Evolutionary conservation across 148 eudicot species (phyloP).

Genomic region (Vaccinium corymbosum): DNA sequence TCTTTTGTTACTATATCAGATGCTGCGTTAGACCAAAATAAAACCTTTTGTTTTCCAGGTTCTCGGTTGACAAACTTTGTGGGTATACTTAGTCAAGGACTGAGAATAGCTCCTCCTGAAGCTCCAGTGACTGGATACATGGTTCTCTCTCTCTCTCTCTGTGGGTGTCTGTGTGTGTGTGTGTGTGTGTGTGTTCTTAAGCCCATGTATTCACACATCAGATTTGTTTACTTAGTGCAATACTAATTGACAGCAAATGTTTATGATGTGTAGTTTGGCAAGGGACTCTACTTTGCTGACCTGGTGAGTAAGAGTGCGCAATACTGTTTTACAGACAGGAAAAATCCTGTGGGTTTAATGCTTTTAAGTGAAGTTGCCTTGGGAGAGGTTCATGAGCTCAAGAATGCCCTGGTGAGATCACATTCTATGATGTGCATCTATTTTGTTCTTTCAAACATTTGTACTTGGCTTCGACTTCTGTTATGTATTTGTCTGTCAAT

Average conservation of each 20-base stretch:
- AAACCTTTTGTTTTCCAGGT: conserved; percentile 41
- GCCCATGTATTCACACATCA: neutral
- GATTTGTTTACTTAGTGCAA: neutral
- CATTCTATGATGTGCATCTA: neutral
- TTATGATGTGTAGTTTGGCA: conserved; percentile 73
- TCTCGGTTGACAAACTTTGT: conserved; percentile 96
- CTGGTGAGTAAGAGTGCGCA: conserved; percentile 99
- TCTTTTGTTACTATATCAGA: neutral
- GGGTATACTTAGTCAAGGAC: conserved; percentile 97
- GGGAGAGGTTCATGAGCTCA: conserved; percentile 83
- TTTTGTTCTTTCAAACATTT: neutral
- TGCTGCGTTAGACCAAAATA: neutral
- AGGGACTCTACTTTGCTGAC: conserved; percentile 97
- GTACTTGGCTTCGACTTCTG: neutral
- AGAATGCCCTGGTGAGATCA: conserved; percentile 60
- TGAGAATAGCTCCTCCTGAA: conserved; percentile 98
- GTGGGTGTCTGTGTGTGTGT: neutral
- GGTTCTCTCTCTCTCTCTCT: conserved; percentile 46
- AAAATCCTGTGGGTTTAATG: conserved; percentile 94
- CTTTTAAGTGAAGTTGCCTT: conserved; percentile 94
- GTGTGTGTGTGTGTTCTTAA: neutral
- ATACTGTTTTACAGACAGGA: conserved; percentile 79
- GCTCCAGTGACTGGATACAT: conserved; percentile 99
- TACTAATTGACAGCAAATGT: neutral
- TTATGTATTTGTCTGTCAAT: neutral